Base-by-base conservation (phyloP, 306 rosid genomes). In the Abrus pulchellus region DNA sequence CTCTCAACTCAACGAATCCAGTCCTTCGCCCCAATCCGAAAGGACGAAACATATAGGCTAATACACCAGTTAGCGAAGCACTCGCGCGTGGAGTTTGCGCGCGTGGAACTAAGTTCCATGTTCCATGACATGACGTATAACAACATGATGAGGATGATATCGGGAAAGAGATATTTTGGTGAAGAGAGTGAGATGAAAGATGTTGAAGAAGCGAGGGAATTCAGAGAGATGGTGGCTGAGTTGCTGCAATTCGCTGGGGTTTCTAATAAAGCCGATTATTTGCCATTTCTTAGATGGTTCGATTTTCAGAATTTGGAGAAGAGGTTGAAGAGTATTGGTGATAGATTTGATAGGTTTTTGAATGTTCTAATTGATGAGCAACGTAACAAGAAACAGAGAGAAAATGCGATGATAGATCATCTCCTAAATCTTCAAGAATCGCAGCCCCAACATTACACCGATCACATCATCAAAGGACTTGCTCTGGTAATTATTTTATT, bases 391-490 rank as follows among this genome's bases (percentile, higher is more conserved):
- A 38, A 53, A 45, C 9, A 77, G 7, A 2, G 45, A 1, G 66
- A 50, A 8, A 52, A 66, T 8, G 52, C 74, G 44, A 77, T 77
- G 81, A 77, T 77, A 0, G 33, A 77, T 2, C 81, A 77, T 53
- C 81, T 77, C 12, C 20, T 77, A 0, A 5, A 0, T 52, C 44
- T 77, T 6, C 81, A 77, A n/a, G 56, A 65, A 13, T 11, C 81
- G 0, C 56, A 77, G 20, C 81, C 81, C 0, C 14, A 77, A 7
- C 53, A 77, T 3, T 77, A 77, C 1, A 52, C 74, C 5, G 74
- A 77, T 65, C 74, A 27, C 7, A 53, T 77, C 56, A 77, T 77
- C 81, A 77, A 77, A 53, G 81, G 81, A 3, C 81, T 77, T 52
- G 34, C 20, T 66, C 2, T 52, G 81, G 74, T 77, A 77, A 63